Base-by-base conservation (phyloP, 2,329 filamentous ascomycete genomes). In the Biscogniauxia marginata region DNA sequence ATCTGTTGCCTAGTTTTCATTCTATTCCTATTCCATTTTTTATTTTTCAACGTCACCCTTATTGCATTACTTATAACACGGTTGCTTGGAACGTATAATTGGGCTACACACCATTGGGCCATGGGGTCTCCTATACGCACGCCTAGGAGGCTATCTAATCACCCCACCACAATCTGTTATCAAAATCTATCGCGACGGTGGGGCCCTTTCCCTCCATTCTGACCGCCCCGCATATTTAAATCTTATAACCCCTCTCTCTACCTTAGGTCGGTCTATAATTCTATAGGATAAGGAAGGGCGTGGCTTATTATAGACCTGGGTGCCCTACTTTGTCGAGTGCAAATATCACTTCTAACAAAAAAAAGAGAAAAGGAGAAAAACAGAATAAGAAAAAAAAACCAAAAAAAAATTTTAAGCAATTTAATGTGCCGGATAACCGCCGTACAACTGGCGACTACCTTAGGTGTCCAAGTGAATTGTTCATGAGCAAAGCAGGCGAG, bases 91-190 rank as follows among this genome's bases (percentile, higher is more conserved):
- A n/a, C n/a, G n/a, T n/a, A n/a, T n/a, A n/a, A n/a, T n/a, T n/a
- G n/a, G n/a, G n/a, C n/a, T n/a, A n/a, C n/a, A n/a, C n/a, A n/a
- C n/a, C n/a, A n/a, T n/a, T n/a, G n/a, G n/a, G n/a, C n/a, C n/a
- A n/a, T n/a, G n/a, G n/a, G n/a, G n/a, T n/a, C 8, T n/a, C n/a
- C 51, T 63, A 60, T n/a, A 44, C 45, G 44, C 57, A 62, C 56
- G 30, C 61, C 55, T 54, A n/a, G 20, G 23, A 19, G 18, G 13
- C 30, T 22, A 39, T 50, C 57, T 61, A 60, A 57, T 63, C 56
- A 64, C 56, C 62, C 60, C 62, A 52, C 62, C 56, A 46, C 49
- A 46, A 20, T 30, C 44, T 46, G 48, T 56, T 62, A 62, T 64
- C 62, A 54, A 46, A 46, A 49, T 46, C n/a, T n/a, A n/a, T n/a